These are phyloP conservation scores for Nitzschia sp. DNA, from an alignment of 108 stramenopile species.

Conservation along the genomic window DNA sequence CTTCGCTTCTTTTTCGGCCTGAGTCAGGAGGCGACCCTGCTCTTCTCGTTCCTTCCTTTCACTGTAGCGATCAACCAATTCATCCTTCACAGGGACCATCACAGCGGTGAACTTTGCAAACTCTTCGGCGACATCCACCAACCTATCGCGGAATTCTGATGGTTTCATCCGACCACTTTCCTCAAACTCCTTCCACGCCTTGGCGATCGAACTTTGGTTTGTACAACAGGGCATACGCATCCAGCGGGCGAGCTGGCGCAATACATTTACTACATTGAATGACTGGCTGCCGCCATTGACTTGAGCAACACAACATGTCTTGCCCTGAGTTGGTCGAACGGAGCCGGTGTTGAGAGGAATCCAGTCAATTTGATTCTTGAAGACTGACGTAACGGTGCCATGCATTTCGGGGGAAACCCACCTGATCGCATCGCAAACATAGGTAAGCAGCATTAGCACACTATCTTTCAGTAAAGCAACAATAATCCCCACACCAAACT, in stretches of 20 bases:
- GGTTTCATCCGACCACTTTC: slow-evolving; percentile 63
- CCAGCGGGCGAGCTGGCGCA: slow-evolving; percentile 62
- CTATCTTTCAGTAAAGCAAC: neutral
- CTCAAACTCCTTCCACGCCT: slow-evolving; percentile 70
- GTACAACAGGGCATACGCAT: slow-evolving; percentile 72
- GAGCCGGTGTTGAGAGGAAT: slow-evolving; percentile 66
- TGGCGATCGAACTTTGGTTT: slow-evolving; percentile 60
- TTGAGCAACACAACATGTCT: slow-evolving; percentile 52
- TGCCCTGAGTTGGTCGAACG: slow-evolving; percentile 61
- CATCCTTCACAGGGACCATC: slow-evolving; percentile 47
- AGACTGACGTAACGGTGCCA: slow-evolving; percentile 56
- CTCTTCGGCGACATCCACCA: slow-evolving; percentile 69
- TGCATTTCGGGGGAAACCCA: slow-evolving; percentile 72
- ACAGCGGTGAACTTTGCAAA: slow-evolving; percentile 69
- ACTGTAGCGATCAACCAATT: slow-evolving; percentile 55
- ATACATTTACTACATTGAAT: slow-evolving; percentile 65
- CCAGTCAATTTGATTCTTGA: slow-evolving; percentile 80
- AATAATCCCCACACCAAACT: neutral
- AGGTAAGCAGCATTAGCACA: neutral
- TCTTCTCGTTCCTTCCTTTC: slow-evolving; percentile 55
- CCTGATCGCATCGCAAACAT: neutral
- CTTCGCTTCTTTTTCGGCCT: slow-evolving; percentile 56
- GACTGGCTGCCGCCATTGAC: slow-evolving; percentile 65
- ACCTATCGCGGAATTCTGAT: slow-evolving; percentile 51
- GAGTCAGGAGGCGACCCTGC: slow-evolving; percentile 55